Conservation (phyloP, 106 monocot species). For the Dendrobium nobile region DNA sequence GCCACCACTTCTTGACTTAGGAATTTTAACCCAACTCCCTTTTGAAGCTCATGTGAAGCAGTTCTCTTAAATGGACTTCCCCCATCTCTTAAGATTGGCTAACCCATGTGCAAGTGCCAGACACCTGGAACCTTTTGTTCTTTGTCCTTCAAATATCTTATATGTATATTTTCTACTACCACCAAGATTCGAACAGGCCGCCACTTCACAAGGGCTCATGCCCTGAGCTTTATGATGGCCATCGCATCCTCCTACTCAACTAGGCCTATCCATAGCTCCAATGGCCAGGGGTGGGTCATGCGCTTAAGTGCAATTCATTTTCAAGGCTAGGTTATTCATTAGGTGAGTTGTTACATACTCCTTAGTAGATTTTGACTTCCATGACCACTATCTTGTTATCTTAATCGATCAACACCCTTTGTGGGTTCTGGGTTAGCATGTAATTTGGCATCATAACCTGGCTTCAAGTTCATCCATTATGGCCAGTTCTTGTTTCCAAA, state of each 20-base stretch:
- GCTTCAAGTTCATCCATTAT: slow-evolving; percentile 12
- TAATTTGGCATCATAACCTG: slow-evolving; percentile 6
- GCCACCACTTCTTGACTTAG: slow-evolving; percentile 1
- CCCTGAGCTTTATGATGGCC: too few relatives aligned
- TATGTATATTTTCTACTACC: slow-evolving; percentile 42
- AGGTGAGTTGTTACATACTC: not conserved
- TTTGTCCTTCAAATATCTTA: slow-evolving; percentile 40
- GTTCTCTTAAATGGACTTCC: not conserved
- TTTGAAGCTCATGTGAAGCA: not conserved
- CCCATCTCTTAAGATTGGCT: not conserved
- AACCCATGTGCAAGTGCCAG: not conserved
- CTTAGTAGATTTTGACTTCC: not conserved
- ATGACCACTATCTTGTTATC: too few relatives aligned
- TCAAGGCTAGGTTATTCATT: rapidly evolving
- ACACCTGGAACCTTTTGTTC: slow-evolving; percentile 39
- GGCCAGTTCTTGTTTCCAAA: slow-evolving; percentile 8
- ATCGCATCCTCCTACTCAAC: too few relatives aligned
- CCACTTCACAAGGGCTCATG: not conserved
- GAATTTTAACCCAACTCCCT: slow-evolving; percentile 6
- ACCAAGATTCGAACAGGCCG: slow-evolving; percentile 41
- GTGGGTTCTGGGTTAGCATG: slow-evolving; percentile 9
- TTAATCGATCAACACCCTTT: too few relatives aligned
- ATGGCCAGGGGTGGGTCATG: too few relatives aligned
- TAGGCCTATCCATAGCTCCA: too few relatives aligned
- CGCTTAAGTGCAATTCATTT: too few relatives aligned